These are phyloP conservation scores for Mallotus nudiflorus DNA, from an alignment of 345 rosid genomes.

Conservation along the genomic window DNA sequence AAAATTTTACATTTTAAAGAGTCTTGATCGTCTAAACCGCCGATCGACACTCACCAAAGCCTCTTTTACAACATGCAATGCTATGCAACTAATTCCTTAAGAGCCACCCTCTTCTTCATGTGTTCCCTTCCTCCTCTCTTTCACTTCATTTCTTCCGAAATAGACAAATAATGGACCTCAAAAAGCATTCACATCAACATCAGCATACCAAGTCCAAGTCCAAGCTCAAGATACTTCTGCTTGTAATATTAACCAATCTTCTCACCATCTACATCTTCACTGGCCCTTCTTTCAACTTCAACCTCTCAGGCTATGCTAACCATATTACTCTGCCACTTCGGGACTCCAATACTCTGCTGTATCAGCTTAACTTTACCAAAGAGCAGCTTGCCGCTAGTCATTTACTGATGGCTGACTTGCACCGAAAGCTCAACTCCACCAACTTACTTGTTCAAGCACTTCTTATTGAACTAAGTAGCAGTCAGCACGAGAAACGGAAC, in stretches of 20 bases:
- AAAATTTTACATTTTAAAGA: neutral
- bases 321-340: conserved; percentile 6
- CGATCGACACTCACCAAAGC: conserved; percentile 3
- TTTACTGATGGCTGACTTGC: conserved; percentile 29
- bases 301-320: neutral
- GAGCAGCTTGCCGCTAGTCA: conserved; percentile 35
- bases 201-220: conserved; percentile 19
- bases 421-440: conserved; percentile 41
- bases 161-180: conserved; percentile 8
- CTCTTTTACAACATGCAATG: neutral
- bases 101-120: neutral
- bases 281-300: conserved; percentile 21
- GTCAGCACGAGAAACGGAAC: neutral
- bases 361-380: conserved; percentile 37
- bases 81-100: neutral
- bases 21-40: neutral
- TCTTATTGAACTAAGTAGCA: conserved; percentile 25
- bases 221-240: conserved; percentile 39
- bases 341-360: conserved; percentile 13
- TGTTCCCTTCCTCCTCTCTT: neutral
- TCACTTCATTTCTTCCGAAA: no score
- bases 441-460: conserved; percentile 35
- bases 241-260: conserved; percentile 43
- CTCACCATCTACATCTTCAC: conserved; percentile 41
- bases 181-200: conserved; percentile 22